Base-by-base conservation (phyloP, 768 basidiomycete genomes). In the Russula ochroleuca region DNA sequence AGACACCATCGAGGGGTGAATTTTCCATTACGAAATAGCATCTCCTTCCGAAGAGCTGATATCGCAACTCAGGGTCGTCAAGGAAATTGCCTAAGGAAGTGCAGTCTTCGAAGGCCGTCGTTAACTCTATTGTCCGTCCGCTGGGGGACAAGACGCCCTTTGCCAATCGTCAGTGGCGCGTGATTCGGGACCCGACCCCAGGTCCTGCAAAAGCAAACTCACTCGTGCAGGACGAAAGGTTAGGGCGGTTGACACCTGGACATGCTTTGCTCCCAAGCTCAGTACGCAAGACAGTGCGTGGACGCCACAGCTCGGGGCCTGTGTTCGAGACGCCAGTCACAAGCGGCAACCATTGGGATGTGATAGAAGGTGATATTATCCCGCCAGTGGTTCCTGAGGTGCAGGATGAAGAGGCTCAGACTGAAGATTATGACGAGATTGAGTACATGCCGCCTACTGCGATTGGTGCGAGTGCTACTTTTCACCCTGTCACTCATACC, bases 101-200 rank as follows among this genome's bases (percentile, higher is more conserved):
- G 19, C 57, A 62, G 33, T 28, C 38, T 13, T 49, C 45, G 54
- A 78, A 77, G 61, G 71, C 67, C 8, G 31, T 47, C 21, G 41
- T 48, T n/a, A 50, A 25, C 33, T 61, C 66, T 15, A 53, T 66
- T 37, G 69, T 73, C 7, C 81, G 83, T 14, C 85, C 87, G 1
- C 77, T 92, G 9, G 79, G 78, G 28, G 89, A 92, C 75, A 90
- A 88, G 74, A 92, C 89, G 1, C 89, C 89, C 1, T 85, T 86
- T 68, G 83, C 84, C 3, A 91, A 90, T 71, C 85, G 87, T 64
- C 75, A 76, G 57, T 78, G 74, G 25, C 78, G 75, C 4, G 56
- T 62, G 5, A n/a, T 56, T 35, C 37, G 53, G 5, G 64, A 48
- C 10, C 50, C 62, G 66, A 76, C 55, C 62, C 75, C 49, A 64